These are phyloP conservation scores for Nannochloropsis granulata DNA, from an alignment of 108 stramenopile species.

Conservation along the genomic window DNA sequence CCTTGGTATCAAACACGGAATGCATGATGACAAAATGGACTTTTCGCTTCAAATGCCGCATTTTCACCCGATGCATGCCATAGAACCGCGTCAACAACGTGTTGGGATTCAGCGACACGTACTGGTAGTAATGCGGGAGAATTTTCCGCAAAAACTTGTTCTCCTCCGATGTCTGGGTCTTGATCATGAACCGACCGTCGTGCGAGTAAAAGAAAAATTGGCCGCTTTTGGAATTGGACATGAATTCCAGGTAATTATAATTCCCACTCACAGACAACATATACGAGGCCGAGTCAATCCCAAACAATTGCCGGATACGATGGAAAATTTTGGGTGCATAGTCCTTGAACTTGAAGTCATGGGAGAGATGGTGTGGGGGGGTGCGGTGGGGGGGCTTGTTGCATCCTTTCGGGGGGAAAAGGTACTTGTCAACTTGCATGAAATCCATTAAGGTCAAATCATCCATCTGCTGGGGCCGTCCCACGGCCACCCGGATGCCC, in stretches of 20 bases:
- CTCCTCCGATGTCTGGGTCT: slow-evolving; percentile 85
- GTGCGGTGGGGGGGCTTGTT: slow-evolving; percentile 22
- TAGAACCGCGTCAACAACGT: slow-evolving; percentile 78
- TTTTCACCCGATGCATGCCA: slow-evolving; percentile 96
- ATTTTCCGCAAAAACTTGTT: slow-evolving; percentile 80
- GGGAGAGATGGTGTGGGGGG: slow-evolving; percentile 76
- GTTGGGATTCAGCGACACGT: slow-evolving; percentile 74
- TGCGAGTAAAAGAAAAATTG: slow-evolving; percentile 98
- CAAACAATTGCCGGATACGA: slow-evolving; percentile 29
- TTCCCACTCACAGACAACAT: slow-evolving; percentile 82
- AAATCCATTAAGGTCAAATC: slow-evolving; percentile 50
- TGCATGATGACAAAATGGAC: slow-evolving; percentile 33
- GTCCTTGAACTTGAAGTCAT: slow-evolving; percentile 99
- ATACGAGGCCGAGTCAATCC: slow-evolving; percentile 43
- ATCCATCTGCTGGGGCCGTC: background rate
- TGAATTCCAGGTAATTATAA: slow-evolving; percentile 96
- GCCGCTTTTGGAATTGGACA: slow-evolving; percentile 91
- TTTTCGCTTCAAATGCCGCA: slow-evolving; percentile 83
- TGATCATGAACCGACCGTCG: slow-evolving; percentile 92
- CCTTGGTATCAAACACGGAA: background rate
- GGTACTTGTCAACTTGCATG: slow-evolving; percentile 71
- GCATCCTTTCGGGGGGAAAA: slow-evolving; percentile 67
- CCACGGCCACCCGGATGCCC: slow-evolving; percentile 70
- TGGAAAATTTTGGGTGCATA: slow-evolving; percentile 43
- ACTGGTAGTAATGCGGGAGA: slow-evolving; percentile 86